Evolutionary conservation across 1,284 basidiomycete genomes (phyloP).

Genomic region (Melampsora americana): DNA sequence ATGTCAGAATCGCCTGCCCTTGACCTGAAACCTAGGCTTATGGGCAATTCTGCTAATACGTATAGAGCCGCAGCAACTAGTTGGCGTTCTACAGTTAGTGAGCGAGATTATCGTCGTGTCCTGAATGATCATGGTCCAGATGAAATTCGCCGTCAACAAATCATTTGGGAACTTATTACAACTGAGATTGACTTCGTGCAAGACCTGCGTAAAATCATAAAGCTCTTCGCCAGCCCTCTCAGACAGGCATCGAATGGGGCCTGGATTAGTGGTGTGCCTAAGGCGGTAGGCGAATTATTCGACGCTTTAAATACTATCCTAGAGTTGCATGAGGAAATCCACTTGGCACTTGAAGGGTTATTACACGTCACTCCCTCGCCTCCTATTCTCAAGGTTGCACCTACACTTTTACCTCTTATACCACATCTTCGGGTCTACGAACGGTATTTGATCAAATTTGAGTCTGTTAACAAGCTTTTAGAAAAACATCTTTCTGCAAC

Average conservation of each 20-base stretch:
- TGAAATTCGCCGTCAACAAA: constrained; percentile 65
- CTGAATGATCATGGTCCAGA: constrained; percentile 52
- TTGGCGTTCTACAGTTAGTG: background rate
- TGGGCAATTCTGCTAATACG: background rate
- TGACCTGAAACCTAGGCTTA: background rate
- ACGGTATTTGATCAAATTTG: constrained; percentile 73
- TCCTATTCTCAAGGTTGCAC: constrained; percentile 62
- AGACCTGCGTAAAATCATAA: constrained; percentile 64
- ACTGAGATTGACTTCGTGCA: constrained; percentile 69
- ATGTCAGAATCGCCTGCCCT: background rate
- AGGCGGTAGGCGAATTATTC: constrained; percentile 66
- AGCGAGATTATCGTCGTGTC: background rate
- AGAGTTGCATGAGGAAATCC: background rate
- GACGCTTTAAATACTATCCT: constrained; percentile 81
- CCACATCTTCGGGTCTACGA: constrained; percentile 72
- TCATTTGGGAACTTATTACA: constrained; percentile 66
- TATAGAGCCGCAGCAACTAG: background rate
- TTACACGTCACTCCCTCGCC: background rate
- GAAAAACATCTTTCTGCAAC: constrained; percentile 58
- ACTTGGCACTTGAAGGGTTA: background rate
- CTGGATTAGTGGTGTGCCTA: constrained; percentile 75
- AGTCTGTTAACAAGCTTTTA: constrained; percentile 62
- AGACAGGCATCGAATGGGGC: constrained; percentile 59
- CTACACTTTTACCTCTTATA: constrained; percentile 63
- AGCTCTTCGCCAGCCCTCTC: constrained; percentile 70